Evolutionary conservation across 2,329 filamentous ascomycete species (phyloP).

Genomic region (Talaromyces sp.): DNA sequence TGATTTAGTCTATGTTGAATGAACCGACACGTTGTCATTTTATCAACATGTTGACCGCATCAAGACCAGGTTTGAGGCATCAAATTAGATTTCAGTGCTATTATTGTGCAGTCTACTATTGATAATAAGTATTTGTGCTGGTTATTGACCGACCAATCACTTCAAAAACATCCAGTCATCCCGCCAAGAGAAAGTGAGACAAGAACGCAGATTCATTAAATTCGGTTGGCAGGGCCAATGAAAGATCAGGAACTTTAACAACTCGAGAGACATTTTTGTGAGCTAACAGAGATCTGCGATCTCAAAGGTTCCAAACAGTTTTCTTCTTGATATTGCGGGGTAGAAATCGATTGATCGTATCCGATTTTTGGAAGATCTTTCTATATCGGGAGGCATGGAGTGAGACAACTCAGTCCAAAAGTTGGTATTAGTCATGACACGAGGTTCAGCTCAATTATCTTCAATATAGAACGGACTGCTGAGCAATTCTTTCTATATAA

Average conservation of each 20-base stretch:
- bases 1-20: background rate
- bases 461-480: too few species aligned
- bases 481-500: too few species aligned
- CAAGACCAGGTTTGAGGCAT: background rate
- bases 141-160: background rate
- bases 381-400: background rate
- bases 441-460: background rate
- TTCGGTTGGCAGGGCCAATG: background rate
- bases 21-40: background rate
- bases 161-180: background rate
- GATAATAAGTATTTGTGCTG: background rate
- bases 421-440: background rate
- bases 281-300: background rate
- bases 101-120: background rate
- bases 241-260: background rate
- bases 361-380: background rate
- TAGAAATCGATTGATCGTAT: background rate
- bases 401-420: background rate
- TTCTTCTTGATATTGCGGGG: background rate
- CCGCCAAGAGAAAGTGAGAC: conserved; percentile 9
- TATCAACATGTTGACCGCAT: background rate
- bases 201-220: background rate
- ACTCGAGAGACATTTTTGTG: background rate
- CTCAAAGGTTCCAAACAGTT: background rate
- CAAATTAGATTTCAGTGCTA: background rate